Conservation (phyloP, 495 filamentous ascomycete species). For the Parathielavia hyrcaniae region DNA sequence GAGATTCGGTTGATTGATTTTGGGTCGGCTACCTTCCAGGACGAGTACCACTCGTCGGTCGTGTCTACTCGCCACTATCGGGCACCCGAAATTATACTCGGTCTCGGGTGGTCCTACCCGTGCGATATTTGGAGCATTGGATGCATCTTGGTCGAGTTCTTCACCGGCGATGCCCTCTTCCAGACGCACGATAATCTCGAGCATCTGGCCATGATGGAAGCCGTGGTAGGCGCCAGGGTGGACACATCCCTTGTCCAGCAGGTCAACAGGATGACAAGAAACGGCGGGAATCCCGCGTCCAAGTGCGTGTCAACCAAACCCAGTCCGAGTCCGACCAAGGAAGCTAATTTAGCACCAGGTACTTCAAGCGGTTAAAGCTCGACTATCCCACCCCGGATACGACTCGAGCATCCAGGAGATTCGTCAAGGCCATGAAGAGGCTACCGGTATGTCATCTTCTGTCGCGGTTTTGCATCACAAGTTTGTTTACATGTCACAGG, state of each 20-base stretch:
- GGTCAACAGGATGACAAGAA: constrained; percentile 61
- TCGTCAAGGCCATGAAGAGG: constrained; percentile 91
- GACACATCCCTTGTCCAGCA: constrained; percentile 69
- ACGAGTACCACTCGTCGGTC: constrained; percentile 96
- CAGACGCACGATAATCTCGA: constrained; percentile 98
- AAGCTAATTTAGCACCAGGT: constrained; percentile 49
- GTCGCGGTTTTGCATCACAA: not conserved
- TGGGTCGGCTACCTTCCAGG: constrained; percentile 94
- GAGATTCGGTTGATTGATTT: constrained; percentile 98
- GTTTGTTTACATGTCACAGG: constrained; percentile 49
- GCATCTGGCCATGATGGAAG: constrained; percentile 99
- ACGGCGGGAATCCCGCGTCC: constrained; percentile 65
- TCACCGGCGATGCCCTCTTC: constrained; percentile 93
- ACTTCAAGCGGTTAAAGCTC: constrained; percentile 75
- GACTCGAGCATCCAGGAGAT: constrained; percentile 79
- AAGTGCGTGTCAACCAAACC: constrained; percentile 56
- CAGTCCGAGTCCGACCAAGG: not conserved
- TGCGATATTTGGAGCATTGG: constrained; percentile 99
- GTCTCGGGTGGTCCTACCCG: constrained; percentile 93
- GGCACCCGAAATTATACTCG: constrained; percentile 94
- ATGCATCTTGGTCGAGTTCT: constrained; percentile 98
- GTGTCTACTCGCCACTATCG: constrained; percentile 95
- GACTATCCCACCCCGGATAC: constrained; percentile 88
- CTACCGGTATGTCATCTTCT: constrained; percentile 57
- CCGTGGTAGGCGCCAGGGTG: constrained; percentile 67